Evolutionary conservation across 1,284 basidiomycete species (phyloP).

Genomic region (Pascua guehoae): DNA sequence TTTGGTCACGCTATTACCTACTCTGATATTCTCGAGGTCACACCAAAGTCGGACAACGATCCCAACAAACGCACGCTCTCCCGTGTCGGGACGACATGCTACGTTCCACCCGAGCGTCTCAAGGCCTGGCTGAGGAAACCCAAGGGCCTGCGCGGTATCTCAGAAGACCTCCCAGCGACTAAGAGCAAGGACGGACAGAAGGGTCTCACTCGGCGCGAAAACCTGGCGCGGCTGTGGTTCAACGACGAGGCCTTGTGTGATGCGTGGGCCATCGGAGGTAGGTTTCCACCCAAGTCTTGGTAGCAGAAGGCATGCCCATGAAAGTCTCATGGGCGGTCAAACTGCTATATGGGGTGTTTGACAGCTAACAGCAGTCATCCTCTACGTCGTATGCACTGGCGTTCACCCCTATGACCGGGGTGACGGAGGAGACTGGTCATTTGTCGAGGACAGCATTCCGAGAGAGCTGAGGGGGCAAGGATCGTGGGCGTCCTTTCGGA

Average conservation of each 20-base stretch:
- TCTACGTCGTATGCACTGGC: no score
- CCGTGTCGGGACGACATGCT: constrained; percentile 17
- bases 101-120: constrained; percentile 24
- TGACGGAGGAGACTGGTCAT: no score
- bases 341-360: no score
- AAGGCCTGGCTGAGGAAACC: constrained; percentile 8
- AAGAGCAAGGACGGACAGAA: not conserved
- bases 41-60: not conserved
- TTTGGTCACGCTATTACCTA: constrained; percentile 57
- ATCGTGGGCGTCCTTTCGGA: no score
- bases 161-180: constrained; percentile 3
- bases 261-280: constrained; percentile 28
- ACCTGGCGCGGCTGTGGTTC: constrained; percentile 18
- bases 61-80: not conserved
- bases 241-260: constrained; percentile 20
- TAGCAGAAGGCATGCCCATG: no score
- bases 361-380: no score
- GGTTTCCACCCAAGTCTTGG: no score
- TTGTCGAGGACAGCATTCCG: no score
- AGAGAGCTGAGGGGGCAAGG: no score
- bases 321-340: no score
- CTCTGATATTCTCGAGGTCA: constrained; percentile 2
- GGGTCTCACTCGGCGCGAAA: constrained; percentile 6
- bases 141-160: not conserved
- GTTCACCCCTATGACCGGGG: no score